Base-by-base conservation (phyloP, 805 yeast genomes). In the Kodamaea neixiangensis region DNA sequence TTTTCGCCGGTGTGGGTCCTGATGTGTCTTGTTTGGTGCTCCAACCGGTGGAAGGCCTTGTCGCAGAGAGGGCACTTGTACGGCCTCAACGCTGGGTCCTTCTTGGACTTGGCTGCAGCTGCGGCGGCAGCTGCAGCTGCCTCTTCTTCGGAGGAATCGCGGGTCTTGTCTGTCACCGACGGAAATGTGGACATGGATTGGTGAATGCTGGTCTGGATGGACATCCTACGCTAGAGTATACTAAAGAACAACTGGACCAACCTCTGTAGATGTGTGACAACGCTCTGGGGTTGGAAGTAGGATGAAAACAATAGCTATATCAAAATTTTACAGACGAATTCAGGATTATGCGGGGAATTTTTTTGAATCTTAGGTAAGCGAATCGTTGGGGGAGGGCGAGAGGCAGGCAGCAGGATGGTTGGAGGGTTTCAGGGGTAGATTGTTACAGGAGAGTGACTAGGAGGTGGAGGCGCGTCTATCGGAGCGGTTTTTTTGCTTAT, bases 1-100 rank as follows among this genome's bases (percentile, higher is more conserved):
- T 89, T 88, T 66, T 90, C 96, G 45, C 97, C 97, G 0, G 97
- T 90, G 70, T 90, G 97, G 7, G 96, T 90, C 51, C 97, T 76
- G 58, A 91, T 86, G 66, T 90, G 97, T 58, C 97, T 79, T 10
- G 96, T 90, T 64, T 89, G 96, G 67, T 90, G 97, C 67, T 90
- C 97, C 44, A 90, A 73, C 54, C 97, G 78, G 66, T 89, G 93
- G 66, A 90, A 90, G 7, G 96, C 89, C 71, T 89, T 88, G 46
- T 82, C 84, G 68, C 97, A 90, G 60, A 87, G 75, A 17, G 92
- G 85, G 62, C 97, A 90, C 60, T 84, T 83, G 75, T 87, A 91
- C 2, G 97, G 97, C 56, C 96, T 71, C 10, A 54, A 49, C 14
- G 56, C 22, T 9, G 58, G 54, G 47, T 51, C 56, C 46, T 55